A percentile compares a stretch with the other conserved stretches of the same genome.
Conservation (phyloP, 1,284 basidiomycete species). For the Papiliotrema fonsecae region DNA sequence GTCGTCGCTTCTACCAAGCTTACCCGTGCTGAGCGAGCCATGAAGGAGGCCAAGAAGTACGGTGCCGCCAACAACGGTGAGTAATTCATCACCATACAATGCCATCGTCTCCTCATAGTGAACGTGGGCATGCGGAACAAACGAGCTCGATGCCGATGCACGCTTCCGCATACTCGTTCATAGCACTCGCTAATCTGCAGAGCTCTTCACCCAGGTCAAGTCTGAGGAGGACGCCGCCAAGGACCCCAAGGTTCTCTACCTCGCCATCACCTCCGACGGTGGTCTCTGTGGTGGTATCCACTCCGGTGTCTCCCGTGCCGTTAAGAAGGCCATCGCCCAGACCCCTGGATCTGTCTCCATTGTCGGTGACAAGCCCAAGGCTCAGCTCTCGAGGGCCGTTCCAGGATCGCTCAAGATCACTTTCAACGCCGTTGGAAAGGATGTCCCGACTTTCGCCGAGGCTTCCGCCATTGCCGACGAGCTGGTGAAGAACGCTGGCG, state of each 20-base stretch:
- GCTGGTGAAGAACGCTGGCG: constrained; percentile 76
- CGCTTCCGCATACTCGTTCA: too few relatives aligned
- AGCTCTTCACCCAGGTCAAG: constrained; percentile 70
- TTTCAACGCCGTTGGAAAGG: constrained; percentile 97
- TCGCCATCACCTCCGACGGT: constrained; percentile 96
- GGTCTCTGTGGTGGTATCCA: constrained; percentile 99
- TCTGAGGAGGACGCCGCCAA: constrained; percentile 47
- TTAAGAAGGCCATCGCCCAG: constrained; percentile 61
- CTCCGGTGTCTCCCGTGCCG: constrained; percentile 89
- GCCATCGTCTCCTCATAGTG: neutral
- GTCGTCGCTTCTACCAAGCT: constrained; percentile 99
- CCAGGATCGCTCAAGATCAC: constrained; percentile 70
- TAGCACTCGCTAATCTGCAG: too few relatives aligned
- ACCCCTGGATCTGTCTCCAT: constrained; percentile 70
- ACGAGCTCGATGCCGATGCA: too few relatives aligned
- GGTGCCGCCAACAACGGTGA: constrained; percentile 87
- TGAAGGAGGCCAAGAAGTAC: constrained; percentile 90
- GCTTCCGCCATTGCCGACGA: constrained; percentile 91
- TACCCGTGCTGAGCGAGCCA: constrained; percentile 89
- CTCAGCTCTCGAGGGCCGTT: constrained; percentile 71
- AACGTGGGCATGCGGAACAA: too few relatives aligned
- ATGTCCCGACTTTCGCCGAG: constrained; percentile 95
- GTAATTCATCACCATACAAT: constrained; percentile 35
- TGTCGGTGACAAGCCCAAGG: constrained; percentile 97
- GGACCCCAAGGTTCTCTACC: constrained; percentile 74